These are phyloP conservation scores for Multifurca ochricompacta DNA, from an alignment of 768 basidiomycete species.

Conservation along the genomic window DNA sequence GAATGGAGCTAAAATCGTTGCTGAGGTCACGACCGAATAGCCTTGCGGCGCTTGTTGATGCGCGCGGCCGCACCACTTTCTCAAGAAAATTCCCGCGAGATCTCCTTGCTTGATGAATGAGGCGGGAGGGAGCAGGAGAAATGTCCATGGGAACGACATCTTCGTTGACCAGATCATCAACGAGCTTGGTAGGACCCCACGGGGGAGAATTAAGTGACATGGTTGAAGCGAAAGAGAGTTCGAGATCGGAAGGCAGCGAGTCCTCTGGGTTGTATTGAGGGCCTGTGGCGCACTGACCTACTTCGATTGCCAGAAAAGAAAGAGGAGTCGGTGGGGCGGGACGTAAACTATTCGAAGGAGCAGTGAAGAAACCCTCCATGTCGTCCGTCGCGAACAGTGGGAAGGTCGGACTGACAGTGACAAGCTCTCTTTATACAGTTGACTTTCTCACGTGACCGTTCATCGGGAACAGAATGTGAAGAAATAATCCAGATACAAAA, in stretches of 20 bases:
- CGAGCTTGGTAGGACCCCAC: slow-evolving; percentile 37
- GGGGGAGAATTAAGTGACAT: slow-evolving; percentile 74
- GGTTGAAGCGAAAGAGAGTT: slow-evolving; percentile 75
- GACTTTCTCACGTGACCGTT: slow-evolving; percentile 21
- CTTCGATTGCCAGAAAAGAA: slow-evolving; percentile 41
- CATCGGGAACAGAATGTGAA: too few relatives aligned
- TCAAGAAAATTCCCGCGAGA: slow-evolving; percentile 26
- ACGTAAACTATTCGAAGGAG: slow-evolving; percentile 34
- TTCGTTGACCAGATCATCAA: slow-evolving; percentile 36
- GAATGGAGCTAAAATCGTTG: slow-evolving; percentile 34
- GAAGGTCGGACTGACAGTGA: not conserved
- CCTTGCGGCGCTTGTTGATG: slow-evolving; percentile 56
- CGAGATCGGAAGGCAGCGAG: slow-evolving; percentile 67
- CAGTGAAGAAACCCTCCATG: slow-evolving; percentile 48
- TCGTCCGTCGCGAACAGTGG: slow-evolving; percentile 24
- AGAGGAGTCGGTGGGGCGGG: slow-evolving; percentile 34
- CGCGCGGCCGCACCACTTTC: slow-evolving; percentile 45
- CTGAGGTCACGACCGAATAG: slow-evolving; percentile 71
- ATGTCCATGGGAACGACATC: slow-evolving; percentile 72
- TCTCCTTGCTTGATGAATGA: slow-evolving; percentile 24
- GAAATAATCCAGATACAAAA: too few relatives aligned
- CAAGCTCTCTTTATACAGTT: slow-evolving; percentile 13
- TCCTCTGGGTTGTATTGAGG: slow-evolving; percentile 50
- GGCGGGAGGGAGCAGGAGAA: slow-evolving; percentile 50
- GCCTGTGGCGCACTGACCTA: slow-evolving; percentile 35